phyloP scores from a whole-genome alignment of 2,329 filamentous ascomycete species.

The Pezizomycotina sp. region DNA sequence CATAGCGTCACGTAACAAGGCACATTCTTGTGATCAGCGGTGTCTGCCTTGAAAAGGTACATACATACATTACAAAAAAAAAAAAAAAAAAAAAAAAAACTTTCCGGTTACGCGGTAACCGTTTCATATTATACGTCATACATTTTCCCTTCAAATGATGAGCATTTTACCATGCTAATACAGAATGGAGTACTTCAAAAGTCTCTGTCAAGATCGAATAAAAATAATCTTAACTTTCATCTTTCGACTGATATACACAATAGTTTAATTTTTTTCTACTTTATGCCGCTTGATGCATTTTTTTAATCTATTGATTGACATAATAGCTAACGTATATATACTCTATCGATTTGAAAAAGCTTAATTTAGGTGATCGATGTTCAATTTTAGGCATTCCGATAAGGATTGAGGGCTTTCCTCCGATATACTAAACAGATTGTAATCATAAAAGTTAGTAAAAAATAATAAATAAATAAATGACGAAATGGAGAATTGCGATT shows the following conservation, averaged over 20 bases:
- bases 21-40: constrained; percentile 29
- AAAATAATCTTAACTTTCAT: constrained; percentile 60
- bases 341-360: too few relatives aligned
- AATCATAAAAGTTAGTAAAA: too few relatives aligned
- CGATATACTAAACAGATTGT: too few relatives aligned
- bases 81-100: constrained; percentile 24
- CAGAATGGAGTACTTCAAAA: constrained; percentile 38
- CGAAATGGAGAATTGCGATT: too few relatives aligned
- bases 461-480: too few relatives aligned
- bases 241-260: constrained; percentile 50
- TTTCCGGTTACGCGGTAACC: constrained; percentile 30
- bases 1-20: constrained; percentile 33
- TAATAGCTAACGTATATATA: too few relatives aligned
- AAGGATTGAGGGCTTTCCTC: too few relatives aligned
- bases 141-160: constrained; percentile 41
- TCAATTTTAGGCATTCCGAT: too few relatives aligned
- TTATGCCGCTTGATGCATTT: too few relatives aligned
- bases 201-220: constrained; percentile 47
- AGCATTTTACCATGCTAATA: constrained; percentile 63
- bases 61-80: background rate
- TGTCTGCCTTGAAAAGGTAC: background rate
- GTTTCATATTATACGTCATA: constrained; percentile 20
- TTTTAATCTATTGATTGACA: too few relatives aligned
- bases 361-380: too few relatives aligned
- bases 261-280: background rate